Conservation (phyloP, 106 monocot species). For the Dendrobium chrysotoxum region DNA sequence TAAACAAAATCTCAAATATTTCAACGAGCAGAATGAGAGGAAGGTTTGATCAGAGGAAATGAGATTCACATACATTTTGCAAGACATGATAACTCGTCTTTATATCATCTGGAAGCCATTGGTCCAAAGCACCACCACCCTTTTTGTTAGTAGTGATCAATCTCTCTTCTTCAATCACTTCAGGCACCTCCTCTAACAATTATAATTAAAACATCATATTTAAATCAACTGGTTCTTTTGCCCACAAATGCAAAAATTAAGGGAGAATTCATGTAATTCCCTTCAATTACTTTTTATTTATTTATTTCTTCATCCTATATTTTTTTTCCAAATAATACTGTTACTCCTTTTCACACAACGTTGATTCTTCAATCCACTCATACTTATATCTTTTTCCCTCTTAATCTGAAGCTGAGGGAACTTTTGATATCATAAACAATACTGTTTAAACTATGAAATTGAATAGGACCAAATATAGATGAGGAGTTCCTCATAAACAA, state of each 20-base stretch:
- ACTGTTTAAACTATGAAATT: neutral
- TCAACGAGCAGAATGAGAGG: neutral
- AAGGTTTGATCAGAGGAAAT: neutral
- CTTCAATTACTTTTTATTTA: neutral
- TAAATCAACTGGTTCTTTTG: neutral
- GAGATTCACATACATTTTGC: conserved; percentile 34
- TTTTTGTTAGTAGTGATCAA: conserved; percentile 72
- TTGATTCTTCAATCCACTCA: neutral
- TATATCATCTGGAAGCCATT: conserved; percentile 60
- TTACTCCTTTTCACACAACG: neutral
- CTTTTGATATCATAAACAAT: neutral
- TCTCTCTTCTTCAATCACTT: conserved; percentile 46
- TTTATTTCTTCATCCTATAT: neutral
- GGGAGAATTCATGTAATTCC: neutral
- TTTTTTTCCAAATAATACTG: neutral
- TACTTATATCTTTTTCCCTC: neutral
- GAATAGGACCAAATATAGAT: neutral
- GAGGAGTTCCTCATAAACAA: neutral
- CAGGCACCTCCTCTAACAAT: conserved; percentile 14
- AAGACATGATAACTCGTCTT: conserved; percentile 79
- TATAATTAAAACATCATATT: neutral
- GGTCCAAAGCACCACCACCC: conserved; percentile 67
- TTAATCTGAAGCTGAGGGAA: neutral
- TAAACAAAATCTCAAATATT: neutral
- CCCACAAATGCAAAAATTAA: neutral